These are phyloP conservation scores for Saturnispora diversa DNA, from an alignment of 805 yeast species.

Conservation along the genomic window DNA sequence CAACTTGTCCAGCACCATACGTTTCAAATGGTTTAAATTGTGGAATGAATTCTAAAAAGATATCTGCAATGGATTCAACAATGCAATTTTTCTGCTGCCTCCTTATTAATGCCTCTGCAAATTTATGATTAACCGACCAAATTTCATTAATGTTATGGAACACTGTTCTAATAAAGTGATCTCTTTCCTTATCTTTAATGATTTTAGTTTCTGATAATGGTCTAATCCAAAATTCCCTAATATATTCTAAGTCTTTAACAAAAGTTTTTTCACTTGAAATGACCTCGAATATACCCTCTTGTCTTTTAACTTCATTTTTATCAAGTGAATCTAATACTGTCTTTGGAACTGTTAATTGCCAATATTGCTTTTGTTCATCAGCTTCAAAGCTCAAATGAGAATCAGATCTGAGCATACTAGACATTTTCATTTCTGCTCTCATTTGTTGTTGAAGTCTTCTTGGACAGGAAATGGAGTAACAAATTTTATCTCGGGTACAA, in stretches of 20 bases:
- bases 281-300: constrained; percentile 90
- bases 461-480: constrained; percentile 96
- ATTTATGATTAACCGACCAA: constrained; percentile 69
- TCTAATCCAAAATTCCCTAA: constrained; percentile 89
- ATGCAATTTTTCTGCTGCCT: constrained; percentile 83
- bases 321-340: constrained; percentile 69
- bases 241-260: constrained; percentile 86
- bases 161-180: constrained; percentile 83
- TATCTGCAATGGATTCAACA: constrained; percentile 79
- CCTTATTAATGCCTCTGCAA: constrained; percentile 82
- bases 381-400: constrained; percentile 63
- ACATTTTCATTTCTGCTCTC: constrained; percentile 77
- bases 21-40: constrained; percentile 86
- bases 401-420: constrained; percentile 72
- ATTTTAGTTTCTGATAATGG: constrained; percentile 82
- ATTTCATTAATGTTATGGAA: constrained; percentile 87
- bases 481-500: constrained; percentile 77
- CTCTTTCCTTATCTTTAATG: constrained; percentile 83
- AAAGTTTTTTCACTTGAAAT: constrained; percentile 91
- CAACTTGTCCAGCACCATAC: constrained; percentile 91
- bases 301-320: constrained; percentile 82
- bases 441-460: constrained; percentile 94
- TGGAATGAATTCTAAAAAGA: constrained; percentile 75
- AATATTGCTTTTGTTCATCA: constrained; percentile 73
- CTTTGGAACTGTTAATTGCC: constrained; percentile 89